Conservation (phyloP, 495 filamentous ascomycete genomes). For the Neurospora sp. region DNA sequence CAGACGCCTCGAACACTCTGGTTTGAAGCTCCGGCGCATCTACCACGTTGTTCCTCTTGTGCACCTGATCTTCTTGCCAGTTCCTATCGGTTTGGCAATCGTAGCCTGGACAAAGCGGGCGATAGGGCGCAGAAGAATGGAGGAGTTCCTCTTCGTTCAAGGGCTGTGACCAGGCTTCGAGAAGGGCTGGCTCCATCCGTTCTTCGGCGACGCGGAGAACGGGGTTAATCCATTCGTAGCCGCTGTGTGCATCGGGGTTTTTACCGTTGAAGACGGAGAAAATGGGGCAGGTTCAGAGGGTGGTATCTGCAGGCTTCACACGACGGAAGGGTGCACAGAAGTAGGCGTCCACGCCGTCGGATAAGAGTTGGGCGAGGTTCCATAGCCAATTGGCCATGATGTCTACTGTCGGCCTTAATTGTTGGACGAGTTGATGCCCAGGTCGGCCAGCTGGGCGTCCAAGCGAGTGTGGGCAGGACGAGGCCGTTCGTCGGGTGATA, state of each 20-base stretch:
- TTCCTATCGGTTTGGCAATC: not conserved
- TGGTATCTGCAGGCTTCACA: not conserved
- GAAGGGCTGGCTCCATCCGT: not conserved
- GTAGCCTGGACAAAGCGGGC: not conserved
- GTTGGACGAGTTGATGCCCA: not conserved
- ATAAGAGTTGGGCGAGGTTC: not conserved
- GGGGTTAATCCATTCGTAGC: not conserved
- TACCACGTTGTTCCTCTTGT: not conserved
- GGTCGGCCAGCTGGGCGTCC: not conserved
- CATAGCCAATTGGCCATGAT: not conserved
- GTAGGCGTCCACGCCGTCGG: not conserved
- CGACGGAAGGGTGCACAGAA: not conserved
- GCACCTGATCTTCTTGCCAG: not conserved
- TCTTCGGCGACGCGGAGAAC: not conserved
- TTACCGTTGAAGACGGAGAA: not conserved
- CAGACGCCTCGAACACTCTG: not conserved
- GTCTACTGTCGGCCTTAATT: not conserved
- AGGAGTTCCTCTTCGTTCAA: not conserved
- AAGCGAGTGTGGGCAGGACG: not conserved
- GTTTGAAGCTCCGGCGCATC: not conserved
- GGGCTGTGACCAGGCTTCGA: not conserved
- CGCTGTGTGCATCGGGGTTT: not conserved
- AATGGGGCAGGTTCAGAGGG: not conserved
- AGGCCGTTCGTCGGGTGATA: not conserved
- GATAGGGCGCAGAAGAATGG: not conserved